Base-by-base conservation (phyloP, 148 eudicot genomes). In the Fallopia convolvulus region DNA sequence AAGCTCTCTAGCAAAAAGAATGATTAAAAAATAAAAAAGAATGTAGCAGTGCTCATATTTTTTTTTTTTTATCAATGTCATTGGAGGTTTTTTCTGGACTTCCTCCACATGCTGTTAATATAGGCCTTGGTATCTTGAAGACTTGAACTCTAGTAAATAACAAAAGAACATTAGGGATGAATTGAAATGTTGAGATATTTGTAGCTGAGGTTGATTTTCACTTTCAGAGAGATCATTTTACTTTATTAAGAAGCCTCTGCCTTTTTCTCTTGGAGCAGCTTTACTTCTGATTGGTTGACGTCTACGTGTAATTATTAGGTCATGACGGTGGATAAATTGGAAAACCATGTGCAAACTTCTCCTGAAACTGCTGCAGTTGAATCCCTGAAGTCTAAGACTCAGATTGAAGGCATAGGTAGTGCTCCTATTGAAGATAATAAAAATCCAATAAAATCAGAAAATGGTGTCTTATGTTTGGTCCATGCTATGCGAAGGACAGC, bases 401-500 rank as follows among this genome's bases (percentile, higher is more conserved):
- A 30, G 70, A 33, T 13, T 61, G 39, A 78, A 85, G 82, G 84
- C 73, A 23, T 74, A 75, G 73, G 52, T 52, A 44, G 47, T 72
- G 75, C 83, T 82, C 78, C 58, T 74, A 44, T 74, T 70, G 80
- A 80, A 74, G 80, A 40, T 56, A 77, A 78, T 72, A 87, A 78
- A 65, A 56, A 74, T 79, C 21, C 46, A 68, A 68, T n/a, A 36
- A 68, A 68, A 36, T 68, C 72, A 68, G 72, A 68, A 68, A 68
- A 68, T 39, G 72, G 72, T 68, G 72, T 68, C 72, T 68, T 68
- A 39, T 17, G 44, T 68, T 36, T 68, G 10, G 46, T 68, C 72
- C 72, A 68, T 68, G 44, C 44, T 36, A 68, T 33, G 70, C 32
- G 70, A 33, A 21, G 72, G 10, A 68, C 72, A 36, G 82, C 85